These are phyloP conservation scores for Fonsecaea pugnacius DNA, from an alignment of 2,329 filamentous ascomycete genomes.

Conservation along the genomic window DNA sequence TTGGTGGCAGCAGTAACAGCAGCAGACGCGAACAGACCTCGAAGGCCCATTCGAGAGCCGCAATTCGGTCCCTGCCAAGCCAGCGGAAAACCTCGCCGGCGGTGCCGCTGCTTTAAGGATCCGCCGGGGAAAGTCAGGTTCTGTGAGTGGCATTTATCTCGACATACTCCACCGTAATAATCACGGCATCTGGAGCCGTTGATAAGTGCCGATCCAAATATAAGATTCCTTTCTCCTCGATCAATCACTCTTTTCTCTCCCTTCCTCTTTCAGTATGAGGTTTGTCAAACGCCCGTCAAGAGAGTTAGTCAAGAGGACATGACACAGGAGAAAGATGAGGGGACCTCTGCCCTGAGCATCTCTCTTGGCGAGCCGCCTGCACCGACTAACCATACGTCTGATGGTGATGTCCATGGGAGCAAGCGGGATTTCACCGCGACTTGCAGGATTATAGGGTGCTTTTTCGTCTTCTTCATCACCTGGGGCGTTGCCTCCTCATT, in stretches of 20 bases:
- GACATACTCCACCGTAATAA: too few relatives aligned
- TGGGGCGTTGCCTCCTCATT: constrained; percentile 37
- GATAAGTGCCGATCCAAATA: constrained; percentile 9
- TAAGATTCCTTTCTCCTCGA: background rate
- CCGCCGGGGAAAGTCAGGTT: background rate
- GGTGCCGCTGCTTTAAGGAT: background rate
- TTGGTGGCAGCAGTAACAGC: background rate
- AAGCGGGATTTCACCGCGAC: constrained; percentile 64
- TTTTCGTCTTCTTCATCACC: constrained; percentile 59
- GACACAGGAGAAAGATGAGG: constrained; percentile 16
- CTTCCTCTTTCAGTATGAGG: background rate
- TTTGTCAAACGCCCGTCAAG: background rate
- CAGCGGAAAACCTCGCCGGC: background rate
- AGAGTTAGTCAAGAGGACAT: constrained; percentile 4
- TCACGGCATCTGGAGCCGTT: background rate
- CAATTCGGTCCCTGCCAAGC: background rate
- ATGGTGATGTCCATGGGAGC: background rate
- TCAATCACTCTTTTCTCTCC: background rate
- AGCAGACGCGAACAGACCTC: background rate
- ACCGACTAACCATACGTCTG: background rate
- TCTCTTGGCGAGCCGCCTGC: background rate
- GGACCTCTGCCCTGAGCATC: constrained; percentile 10
- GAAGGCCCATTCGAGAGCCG: background rate
- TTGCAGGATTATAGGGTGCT: constrained; percentile 79
- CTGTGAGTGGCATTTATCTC: too few relatives aligned